phyloP scores from a whole-genome alignment of 805 yeast genomes.

The Komagataella ulmi region DNA sequence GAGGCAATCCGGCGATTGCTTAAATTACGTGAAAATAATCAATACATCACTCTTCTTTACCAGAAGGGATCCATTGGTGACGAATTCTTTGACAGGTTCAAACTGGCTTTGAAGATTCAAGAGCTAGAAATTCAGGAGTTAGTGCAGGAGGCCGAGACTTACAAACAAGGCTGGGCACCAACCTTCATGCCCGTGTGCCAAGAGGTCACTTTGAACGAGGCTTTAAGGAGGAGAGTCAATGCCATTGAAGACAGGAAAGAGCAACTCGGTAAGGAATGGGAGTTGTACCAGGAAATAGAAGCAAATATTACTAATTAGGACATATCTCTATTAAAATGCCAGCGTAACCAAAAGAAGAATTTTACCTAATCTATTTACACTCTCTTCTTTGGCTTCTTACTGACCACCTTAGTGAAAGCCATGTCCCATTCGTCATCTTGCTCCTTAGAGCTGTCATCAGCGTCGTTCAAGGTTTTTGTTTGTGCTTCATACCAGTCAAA shows the following conservation, averaged over 20 bases:
- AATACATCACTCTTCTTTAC: constrained; percentile 55
- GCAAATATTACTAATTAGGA: not conserved
- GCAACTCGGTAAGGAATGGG: constrained; percentile 19
- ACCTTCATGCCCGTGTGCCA: constrained; percentile 65
- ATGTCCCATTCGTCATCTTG: constrained; percentile 41
- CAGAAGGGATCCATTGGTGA: constrained; percentile 90
- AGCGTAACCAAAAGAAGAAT: not conserved
- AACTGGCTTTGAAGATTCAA: constrained; percentile 62
- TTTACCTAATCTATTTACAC: not conserved
- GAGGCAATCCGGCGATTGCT: constrained; percentile 79
- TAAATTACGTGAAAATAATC: constrained; percentile 68
- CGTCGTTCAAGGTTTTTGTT: constrained; percentile 6
- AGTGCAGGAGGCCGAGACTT: constrained; percentile 57
- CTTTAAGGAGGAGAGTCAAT: constrained; percentile 61
- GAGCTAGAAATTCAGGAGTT: constrained; percentile 73
- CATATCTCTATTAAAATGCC: not conserved
- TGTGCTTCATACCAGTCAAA: constrained; percentile 64
- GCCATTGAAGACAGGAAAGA: constrained; percentile 31
- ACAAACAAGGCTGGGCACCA: constrained; percentile 73
- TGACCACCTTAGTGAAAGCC: constrained; percentile 39
- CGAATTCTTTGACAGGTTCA: constrained; percentile 69
- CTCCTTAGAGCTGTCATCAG: constrained; percentile 7
- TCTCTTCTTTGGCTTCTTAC: constrained; percentile 40
- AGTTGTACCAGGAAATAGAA: constrained; percentile 4
- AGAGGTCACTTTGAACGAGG: constrained; percentile 88